Conservation (phyloP, 176 grass and related monocot genomes). For the sorghum (Sorghum bicolor) region Sorghum_bicolor_NCBIv3 NC_012870.2:70405501-70406000, state of each 20-base stretch:
- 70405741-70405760: not conserved
- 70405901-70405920: no score
- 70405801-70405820: not conserved
- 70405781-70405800: not conserved
- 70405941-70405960: not conserved
- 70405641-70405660: not conserved
- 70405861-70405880: not conserved
- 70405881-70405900: not conserved
- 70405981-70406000: not conserved
- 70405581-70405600: not conserved
- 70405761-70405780: not conserved
- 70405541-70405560: constrained; percentile 38
- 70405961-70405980: not conserved
- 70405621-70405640: not conserved
- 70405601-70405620: not conserved
- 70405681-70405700: not conserved
- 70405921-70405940: not conserved
- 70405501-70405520: constrained; percentile 23
- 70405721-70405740: not conserved
- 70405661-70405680: not conserved
- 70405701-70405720: not conserved
- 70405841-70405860: not conserved
- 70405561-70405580: not conserved
- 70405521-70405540: constrained; percentile 31
- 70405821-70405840: not conserved